Conservation (phyloP, 768 basidiomycete genomes). For the Boletus eberwhitei region DNA sequence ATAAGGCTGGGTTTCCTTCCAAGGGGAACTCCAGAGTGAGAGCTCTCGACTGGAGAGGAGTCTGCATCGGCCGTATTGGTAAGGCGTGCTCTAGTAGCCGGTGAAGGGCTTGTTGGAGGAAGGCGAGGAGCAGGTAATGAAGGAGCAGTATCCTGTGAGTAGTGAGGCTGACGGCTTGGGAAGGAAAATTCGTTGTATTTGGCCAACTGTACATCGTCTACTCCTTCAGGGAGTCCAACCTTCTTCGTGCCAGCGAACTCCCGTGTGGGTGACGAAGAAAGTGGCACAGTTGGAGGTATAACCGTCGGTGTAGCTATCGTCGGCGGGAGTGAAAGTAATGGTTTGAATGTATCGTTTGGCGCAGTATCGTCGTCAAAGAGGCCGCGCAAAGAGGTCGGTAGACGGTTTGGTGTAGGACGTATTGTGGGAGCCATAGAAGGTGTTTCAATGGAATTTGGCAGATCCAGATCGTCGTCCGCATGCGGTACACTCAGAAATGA, state of each 20-base stretch:
- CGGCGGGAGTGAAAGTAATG: slow-evolving; percentile 32
- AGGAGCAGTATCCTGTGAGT: slow-evolving; percentile 49
- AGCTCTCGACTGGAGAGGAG: slow-evolving; percentile 10
- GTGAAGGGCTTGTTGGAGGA: slow-evolving; percentile 31
- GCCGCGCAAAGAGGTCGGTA: slow-evolving; percentile 75
- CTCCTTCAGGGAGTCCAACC: slow-evolving; percentile 27
- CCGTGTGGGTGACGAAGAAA: slow-evolving; percentile 36
- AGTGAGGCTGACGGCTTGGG: slow-evolving; percentile 54
- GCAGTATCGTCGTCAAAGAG: slow-evolving; percentile 68
- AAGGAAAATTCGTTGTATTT: slow-evolving; percentile 54
- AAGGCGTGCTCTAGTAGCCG: slow-evolving; percentile 34
- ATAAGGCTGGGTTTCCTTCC: slow-evolving; percentile 38
- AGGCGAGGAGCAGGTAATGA: slow-evolving; percentile 23
- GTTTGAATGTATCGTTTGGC: slow-evolving; percentile 41
- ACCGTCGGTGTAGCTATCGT: slow-evolving; percentile 26
- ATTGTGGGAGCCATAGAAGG: slow-evolving; percentile 41
- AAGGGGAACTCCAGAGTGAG: slow-evolving; percentile 10
- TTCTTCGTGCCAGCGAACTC: slow-evolving; percentile 35
- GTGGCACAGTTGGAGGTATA: slow-evolving; percentile 23
- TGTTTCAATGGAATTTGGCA: slow-evolving; percentile 13
- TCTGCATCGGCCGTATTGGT: slow-evolving; percentile 28
- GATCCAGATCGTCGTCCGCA: slow-evolving; percentile 25
- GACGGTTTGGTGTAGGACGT: slow-evolving; percentile 45
- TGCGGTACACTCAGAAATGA: slow-evolving; percentile 25
- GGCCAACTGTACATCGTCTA: slow-evolving; percentile 41